phyloP scores from a whole-genome alignment of 441 rosid genomes.

The Adansonia rubrostipa region DNA sequence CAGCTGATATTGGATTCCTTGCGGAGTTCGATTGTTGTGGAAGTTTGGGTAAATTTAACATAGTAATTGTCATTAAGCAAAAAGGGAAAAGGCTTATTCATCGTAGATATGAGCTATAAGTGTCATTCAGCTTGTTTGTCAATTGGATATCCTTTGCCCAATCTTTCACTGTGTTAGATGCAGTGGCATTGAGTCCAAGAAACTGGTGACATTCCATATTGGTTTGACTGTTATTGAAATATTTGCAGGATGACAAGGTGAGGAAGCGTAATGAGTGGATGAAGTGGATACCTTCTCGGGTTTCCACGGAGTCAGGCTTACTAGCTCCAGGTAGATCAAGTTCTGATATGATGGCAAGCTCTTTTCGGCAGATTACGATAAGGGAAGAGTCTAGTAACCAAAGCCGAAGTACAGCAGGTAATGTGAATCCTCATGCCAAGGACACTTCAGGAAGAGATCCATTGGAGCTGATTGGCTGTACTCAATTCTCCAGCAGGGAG shows the following conservation, averaged over 20 bases:
- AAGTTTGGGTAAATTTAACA: constrained; percentile 20
- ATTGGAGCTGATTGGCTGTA: constrained; percentile 18
- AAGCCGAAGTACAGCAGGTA: constrained; percentile 11
- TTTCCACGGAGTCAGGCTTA: constrained; percentile 32
- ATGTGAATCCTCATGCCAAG: constrained; percentile 20
- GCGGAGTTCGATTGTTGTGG: constrained; percentile 22
- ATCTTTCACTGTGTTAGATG: neutral
- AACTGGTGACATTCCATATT: neutral
- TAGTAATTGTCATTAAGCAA: neutral
- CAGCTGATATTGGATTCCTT: constrained; percentile 24
- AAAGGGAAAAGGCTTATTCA: neutral
- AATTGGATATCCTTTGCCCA: neutral
- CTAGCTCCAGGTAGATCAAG: constrained; percentile 33
- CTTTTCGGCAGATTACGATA: constrained; percentile 44
- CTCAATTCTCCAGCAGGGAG: constrained; percentile 14
- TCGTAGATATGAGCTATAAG: neutral
- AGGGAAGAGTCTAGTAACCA: constrained; percentile 36
- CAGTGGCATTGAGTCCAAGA: neutral
- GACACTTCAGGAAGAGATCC: constrained; percentile 18
- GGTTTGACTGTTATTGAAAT: neutral
- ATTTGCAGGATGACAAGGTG: constrained; percentile 20
- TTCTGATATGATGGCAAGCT: constrained; percentile 31
- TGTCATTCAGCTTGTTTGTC: no score
- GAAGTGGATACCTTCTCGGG: constrained; percentile 27
- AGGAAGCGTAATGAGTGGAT: constrained; percentile 28